phyloP scores from a whole-genome alignment of 164 flowering plant genomes.

The Saururus chinensis region DNA sequence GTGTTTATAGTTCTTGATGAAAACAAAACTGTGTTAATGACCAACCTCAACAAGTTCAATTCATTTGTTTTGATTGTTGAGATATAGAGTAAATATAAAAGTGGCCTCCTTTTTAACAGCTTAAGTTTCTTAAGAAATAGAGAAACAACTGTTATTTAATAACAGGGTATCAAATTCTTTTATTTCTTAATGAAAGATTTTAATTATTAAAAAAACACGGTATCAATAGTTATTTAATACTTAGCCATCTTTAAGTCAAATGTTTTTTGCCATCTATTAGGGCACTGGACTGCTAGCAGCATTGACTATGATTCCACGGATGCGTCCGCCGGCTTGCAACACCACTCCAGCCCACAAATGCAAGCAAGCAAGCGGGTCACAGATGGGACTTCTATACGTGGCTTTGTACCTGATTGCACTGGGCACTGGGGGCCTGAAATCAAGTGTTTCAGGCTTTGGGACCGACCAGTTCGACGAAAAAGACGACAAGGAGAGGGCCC shows the following conservation, averaged over 20 bases:
- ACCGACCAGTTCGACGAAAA: constrained; percentile 82
- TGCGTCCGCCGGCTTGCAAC: constrained; percentile 64
- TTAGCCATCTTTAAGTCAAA: too few relatives aligned
- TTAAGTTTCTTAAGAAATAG: too few relatives aligned
- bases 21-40: neutral
- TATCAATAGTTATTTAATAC: too few relatives aligned
- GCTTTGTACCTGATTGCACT: constrained; percentile 63
- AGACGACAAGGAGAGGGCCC: constrained; percentile 58
- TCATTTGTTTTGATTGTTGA: too few relatives aligned
- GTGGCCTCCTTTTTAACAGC: too few relatives aligned
- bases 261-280: constrained; percentile 21
- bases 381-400: constrained; percentile 62
- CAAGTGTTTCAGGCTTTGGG: constrained; percentile 89
- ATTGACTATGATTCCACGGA: constrained; percentile 45
- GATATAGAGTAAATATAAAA: too few relatives aligned
- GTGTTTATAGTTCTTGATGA: too few relatives aligned
- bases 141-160: too few relatives aligned
- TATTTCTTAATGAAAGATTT: too few relatives aligned
- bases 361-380: constrained; percentile 43
- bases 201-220: too few relatives aligned
- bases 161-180: too few relatives aligned
- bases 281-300: constrained; percentile 55
- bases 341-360: constrained; percentile 16
- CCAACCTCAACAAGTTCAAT: too few relatives aligned
- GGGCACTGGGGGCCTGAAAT: constrained; percentile 88